phyloP scores from a whole-genome alignment of 2,329 filamentous ascomycete species.

The Beauveria asiatica region DNA sequence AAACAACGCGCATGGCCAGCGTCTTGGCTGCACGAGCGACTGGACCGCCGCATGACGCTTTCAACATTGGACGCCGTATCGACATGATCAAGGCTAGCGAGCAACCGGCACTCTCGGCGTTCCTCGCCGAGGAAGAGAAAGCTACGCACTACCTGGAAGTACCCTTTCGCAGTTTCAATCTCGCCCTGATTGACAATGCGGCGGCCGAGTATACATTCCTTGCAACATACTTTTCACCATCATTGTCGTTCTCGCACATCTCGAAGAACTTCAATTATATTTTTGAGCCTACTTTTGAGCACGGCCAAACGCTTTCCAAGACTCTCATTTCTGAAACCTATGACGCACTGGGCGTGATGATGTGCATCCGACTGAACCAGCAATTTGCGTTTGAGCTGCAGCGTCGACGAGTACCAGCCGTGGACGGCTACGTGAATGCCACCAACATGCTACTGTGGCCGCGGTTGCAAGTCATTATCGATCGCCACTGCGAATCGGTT shows the following conservation, averaged over 20 bases:
- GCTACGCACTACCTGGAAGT: conserved; percentile 79
- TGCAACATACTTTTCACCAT: conserved; percentile 76
- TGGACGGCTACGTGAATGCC: conserved; percentile 87
- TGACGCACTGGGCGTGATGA: conserved; percentile 76
- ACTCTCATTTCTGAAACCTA: conserved; percentile 66
- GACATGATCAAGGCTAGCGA: conserved; percentile 70
- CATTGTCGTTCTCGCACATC: conserved; percentile 65
- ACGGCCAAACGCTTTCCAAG: conserved; percentile 71
- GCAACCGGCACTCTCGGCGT: conserved; percentile 72
- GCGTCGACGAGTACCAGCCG: conserved; percentile 77
- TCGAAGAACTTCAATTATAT: conserved; percentile 79
- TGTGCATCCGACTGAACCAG: conserved; percentile 91
- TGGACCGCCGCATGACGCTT: conserved; percentile 69
- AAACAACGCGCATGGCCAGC: conserved; percentile 55
- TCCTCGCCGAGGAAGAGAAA: conserved; percentile 85
- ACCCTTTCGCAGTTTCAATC: conserved; percentile 89
- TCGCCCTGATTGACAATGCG: conserved; percentile 87
- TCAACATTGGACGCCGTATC: conserved; percentile 77
- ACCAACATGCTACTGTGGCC: conserved; percentile 97
- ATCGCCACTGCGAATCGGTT: conserved; percentile 82
- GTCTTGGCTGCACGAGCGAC: conserved; percentile 40
- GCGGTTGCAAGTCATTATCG: conserved; percentile 88
- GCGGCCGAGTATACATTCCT: conserved; percentile 93
- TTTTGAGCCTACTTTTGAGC: conserved; percentile 80
- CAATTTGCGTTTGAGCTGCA: conserved; percentile 92